These are phyloP conservation scores for Canna indica DNA, from an alignment of 176 grass and related monocot species.

Conservation along the genomic window DNA sequence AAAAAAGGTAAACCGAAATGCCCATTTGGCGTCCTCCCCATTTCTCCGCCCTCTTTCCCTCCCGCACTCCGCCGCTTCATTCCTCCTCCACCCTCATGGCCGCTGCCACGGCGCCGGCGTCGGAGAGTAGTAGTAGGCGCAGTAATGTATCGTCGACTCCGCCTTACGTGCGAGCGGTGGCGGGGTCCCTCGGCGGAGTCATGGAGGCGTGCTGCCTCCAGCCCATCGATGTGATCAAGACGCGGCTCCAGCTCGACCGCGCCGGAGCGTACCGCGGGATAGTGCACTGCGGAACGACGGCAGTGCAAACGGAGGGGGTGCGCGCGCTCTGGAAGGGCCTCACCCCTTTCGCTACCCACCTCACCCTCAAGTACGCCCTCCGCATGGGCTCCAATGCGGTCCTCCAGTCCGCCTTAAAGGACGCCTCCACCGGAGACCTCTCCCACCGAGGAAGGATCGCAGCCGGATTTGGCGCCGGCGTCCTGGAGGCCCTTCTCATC, in stretches of 20 bases:
- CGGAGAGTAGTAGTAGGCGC: neutral
- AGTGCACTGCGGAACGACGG: conserved; percentile 63
- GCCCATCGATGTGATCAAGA: conserved; percentile 98
- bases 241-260: conserved; percentile 82
- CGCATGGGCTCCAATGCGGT: conserved; percentile 89
- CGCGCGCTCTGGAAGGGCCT: conserved; percentile 93
- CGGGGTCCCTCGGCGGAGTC: conserved; percentile 76
- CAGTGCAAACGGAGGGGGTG: conserved; percentile 62
- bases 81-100: neutral
- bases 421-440: conserved; percentile 49
- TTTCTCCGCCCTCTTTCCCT: neutral
- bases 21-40: neutral
- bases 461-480: conserved; percentile 79
- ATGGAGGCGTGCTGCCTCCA: conserved; percentile 97
- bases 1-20: neutral
- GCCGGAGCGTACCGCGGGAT: conserved; percentile 59
- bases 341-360: conserved; percentile 94
- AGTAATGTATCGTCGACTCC: conserved; percentile 31
- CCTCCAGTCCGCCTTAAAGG: conserved; percentile 88
- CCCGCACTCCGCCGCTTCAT: neutral
- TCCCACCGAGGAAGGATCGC: conserved; percentile 53
- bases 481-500: conserved; percentile 88
- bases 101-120: neutral
- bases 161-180: conserved; percentile 53
- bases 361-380: conserved; percentile 96